Evolutionary conservation across 371 early-diverging fungal genomes (phyloP), one percentile per base, ranked within the genome.

Genomic region (Mortierella sp.): DNA sequence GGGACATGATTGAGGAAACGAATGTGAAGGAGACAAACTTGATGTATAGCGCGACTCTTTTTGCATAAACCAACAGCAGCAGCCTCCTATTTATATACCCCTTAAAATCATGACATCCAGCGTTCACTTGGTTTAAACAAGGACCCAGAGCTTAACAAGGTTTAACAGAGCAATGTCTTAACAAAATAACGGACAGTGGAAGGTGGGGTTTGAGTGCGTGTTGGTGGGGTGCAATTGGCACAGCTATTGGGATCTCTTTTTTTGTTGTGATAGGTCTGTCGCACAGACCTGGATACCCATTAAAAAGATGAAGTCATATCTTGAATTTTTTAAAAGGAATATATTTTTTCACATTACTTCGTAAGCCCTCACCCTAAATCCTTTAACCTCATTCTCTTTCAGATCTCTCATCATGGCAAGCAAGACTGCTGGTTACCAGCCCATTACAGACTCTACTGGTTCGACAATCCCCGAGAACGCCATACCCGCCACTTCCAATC

Each of bases 401-500:
- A 52, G 58, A 40, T 52, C 33, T 50, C 28, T n/a, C 16, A 57
- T 53, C 66, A 78, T 78, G 79, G 28, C 79, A 19, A 68, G 40
- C 58, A 78, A 64, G 45, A 69, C 48, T 47, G 32, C 60, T 33
- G 67, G 61, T 57, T 70, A 78, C 59, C 79, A 73, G 55, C 19
- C 70, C 8, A 50, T 69, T 33, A 64, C 74, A 15, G 70, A 73
- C 57, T 9, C 67, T 9, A 24, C 64, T 22, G 71, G 33, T 32
- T 33, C 63, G n/a, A 67, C 62, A 45, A 61, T 6, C n/a, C 19
- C 32, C 58, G 55, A 19, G 33, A 52, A 8, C 53, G 2, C 66
- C 53, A 6, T 64, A 13, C 15, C 67, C 40, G 32, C 50, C 24
- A 45, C 61, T 28, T 67, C 66, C 53, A 47, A 43, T 36, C 40